Evolutionary conservation across 306 rosid species (phyloP).

Genomic region (Cicer pinnatifidum): DNA sequence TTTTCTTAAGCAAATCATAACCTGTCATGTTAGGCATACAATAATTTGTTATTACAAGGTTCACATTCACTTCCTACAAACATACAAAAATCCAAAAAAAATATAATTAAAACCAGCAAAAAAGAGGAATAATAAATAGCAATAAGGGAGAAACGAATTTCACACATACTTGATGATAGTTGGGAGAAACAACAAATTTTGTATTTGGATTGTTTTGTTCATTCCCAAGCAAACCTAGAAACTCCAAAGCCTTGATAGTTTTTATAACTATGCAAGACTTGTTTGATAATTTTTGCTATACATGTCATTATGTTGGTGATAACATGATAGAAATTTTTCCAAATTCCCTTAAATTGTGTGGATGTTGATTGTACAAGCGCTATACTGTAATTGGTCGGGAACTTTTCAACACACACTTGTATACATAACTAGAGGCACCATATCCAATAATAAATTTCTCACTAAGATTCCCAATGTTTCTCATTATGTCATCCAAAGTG

Average conservation of each 20-base stretch:
- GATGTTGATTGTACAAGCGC: constrained; percentile 77
- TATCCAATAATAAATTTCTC: constrained; percentile 56
- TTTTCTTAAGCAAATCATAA: constrained; percentile 73
- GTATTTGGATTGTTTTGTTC: constrained; percentile 56
- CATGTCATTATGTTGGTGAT: too few species aligned
- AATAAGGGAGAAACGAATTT: constrained; percentile 31
- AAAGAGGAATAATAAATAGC: constrained; percentile 20
- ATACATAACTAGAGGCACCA: constrained; percentile 66
- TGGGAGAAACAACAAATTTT: constrained; percentile 53
- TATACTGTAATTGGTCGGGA: constrained; percentile 92
- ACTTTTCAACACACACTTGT: constrained; percentile 79
- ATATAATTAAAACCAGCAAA: constrained; percentile 38
- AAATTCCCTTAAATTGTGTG: constrained; percentile 65
- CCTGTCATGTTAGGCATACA: constrained; percentile 99
- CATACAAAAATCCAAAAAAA: constrained; percentile 39
- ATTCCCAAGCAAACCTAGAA: constrained; percentile 71
- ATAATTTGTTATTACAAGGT: constrained; percentile 90
- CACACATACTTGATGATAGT: constrained; percentile 61
- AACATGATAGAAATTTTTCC: constrained; percentile 45
- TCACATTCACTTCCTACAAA: constrained; percentile 79
- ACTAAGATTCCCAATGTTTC: too few species aligned
- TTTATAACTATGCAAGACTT: too few species aligned
- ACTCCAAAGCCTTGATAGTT: constrained; percentile 73
- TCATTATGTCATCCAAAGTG: constrained; percentile 85
- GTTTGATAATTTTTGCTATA: too few species aligned